Percentiles rank a stretch among this genome's conserved stretches.
Conservation (phyloP, 768 basidiomycete genomes). For the Phaffia tasmanica region DNA sequence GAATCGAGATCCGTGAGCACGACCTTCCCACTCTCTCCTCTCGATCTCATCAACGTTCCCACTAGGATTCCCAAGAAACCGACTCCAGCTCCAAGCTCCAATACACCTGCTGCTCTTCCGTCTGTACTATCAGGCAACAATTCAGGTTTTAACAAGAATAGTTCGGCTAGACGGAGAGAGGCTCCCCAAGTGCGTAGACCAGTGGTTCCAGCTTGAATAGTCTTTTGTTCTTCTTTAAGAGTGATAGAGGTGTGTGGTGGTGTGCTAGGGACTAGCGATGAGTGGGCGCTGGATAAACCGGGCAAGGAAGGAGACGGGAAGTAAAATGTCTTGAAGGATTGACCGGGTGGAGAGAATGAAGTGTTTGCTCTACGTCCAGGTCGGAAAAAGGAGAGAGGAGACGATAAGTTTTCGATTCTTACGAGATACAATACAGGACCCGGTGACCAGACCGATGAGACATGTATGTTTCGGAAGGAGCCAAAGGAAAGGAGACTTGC, state of each 20-base stretch:
- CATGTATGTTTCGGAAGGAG: not conserved
- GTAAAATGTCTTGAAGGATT: conserved; percentile 26
- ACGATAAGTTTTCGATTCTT: too few relatives aligned
- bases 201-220: conserved; percentile 21
- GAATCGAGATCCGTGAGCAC: conserved; percentile 20
- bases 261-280: not conserved
- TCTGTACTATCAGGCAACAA: not conserved
- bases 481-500: not conserved
- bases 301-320: conserved; percentile 7
- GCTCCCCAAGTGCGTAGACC: conserved; percentile 23
- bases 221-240: conserved; percentile 21
- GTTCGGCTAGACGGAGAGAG: conserved; percentile 19
- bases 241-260: not conserved
- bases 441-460: too few relatives aligned
- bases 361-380: not conserved
- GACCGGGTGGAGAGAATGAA: conserved; percentile 2
- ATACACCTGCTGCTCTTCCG: not conserved
- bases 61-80: conserved; percentile 8
- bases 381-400: not conserved
- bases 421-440: too few relatives aligned
- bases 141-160: not conserved
- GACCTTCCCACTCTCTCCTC: not conserved
- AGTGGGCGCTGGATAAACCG: not conserved
- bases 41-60: not conserved
- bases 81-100: conserved; percentile 19